Evolutionary conservation across 78 protist species (phyloP).

Genomic region (Goniomonas avonlea): DNA sequence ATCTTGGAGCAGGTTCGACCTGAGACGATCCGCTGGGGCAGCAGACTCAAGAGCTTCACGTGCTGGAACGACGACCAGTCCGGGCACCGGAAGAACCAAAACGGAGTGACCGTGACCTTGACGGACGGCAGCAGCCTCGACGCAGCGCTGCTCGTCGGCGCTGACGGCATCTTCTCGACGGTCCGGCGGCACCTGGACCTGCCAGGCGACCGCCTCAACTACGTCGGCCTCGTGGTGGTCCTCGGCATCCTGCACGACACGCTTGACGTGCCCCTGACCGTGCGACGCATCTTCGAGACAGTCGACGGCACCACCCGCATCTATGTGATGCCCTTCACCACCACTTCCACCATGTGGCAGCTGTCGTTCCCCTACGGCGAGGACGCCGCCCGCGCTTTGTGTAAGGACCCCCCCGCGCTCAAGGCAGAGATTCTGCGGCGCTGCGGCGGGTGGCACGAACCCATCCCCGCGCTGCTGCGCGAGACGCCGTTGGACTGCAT

Average conservation of each 20-base stretch:
- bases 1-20: background rate
- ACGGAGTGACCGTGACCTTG: background rate
- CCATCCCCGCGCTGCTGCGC: background rate
- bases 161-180: constrained; percentile 23
- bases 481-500: background rate
- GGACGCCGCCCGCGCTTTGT: background rate
- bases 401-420: background rate
- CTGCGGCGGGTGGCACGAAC: background rate
- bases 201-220: background rate
- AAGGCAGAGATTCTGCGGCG: background rate
- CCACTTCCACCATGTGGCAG: constrained; percentile 13
- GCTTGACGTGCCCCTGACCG: background rate
- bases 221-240: constrained; percentile 9
- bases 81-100: background rate
- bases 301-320: constrained; percentile 11
- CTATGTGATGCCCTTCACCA: constrained; percentile 13
- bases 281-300: constrained; percentile 12
- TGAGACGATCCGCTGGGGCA: background rate
- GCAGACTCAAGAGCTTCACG: background rate
- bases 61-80: background rate
- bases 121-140: constrained; percentile 10
- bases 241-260: background rate
- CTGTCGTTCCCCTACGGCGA: background rate
- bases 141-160: constrained; percentile 1
- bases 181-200: background rate